Conservation (phyloP, 164 flowering plant species). For the Umbilicus rupestris region DNA sequence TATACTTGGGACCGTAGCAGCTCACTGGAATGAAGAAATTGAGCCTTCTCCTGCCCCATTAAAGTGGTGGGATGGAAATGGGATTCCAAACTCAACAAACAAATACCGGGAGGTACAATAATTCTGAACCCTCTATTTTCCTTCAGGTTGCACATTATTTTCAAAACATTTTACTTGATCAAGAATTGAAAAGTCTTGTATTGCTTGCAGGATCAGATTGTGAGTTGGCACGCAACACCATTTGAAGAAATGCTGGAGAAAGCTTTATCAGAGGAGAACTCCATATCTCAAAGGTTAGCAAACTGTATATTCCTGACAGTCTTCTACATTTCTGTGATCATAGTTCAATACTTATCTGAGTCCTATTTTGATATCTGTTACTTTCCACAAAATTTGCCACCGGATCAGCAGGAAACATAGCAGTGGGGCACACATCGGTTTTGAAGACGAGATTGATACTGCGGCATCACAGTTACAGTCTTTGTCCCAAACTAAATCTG, state of each 20-base stretch:
- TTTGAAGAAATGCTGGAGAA: slow-evolving; percentile 92
- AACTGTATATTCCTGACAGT: not conserved
- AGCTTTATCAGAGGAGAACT: slow-evolving; percentile 74
- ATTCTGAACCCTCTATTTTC: not conserved
- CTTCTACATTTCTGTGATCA: not conserved
- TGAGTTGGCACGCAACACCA: slow-evolving; percentile 94
- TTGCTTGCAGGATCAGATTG: slow-evolving; percentile 76
- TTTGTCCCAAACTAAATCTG: not conserved
- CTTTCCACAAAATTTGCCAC: not conserved
- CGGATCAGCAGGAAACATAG: not conserved
- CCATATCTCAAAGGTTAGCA: slow-evolving; percentile 44
- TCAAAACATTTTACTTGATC: no score
- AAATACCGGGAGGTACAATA: slow-evolving; percentile 81
- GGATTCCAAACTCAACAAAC: slow-evolving; percentile 90
- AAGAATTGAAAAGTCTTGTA: slow-evolving; percentile 2
- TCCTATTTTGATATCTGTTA: not conserved
- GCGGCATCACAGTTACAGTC: not conserved
- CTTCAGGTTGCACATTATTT: not conserved
- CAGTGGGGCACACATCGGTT: not conserved
- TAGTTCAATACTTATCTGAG: no score
- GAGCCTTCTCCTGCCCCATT: slow-evolving; percentile 39
- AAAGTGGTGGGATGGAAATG: slow-evolving; percentile 89
- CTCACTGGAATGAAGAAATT: slow-evolving; percentile 59
- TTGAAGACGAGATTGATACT: not conserved
- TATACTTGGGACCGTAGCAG: slow-evolving; percentile 71